Conservation (phyloP, 192 early-diverging fungal genomes). For the Rhizophagus clarus region DNA sequence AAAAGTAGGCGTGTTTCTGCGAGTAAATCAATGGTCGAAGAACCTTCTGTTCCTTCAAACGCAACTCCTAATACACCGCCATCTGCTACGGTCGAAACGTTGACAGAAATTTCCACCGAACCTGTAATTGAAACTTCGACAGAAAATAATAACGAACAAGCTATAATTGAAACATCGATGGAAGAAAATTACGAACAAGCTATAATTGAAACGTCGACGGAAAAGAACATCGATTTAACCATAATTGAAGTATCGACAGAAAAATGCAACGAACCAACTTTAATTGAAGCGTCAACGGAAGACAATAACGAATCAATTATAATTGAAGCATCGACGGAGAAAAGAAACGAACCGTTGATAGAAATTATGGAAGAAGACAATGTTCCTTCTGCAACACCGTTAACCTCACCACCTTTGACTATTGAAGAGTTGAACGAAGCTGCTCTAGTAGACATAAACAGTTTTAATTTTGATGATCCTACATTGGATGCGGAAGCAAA, state of each 20-base stretch:
- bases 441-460: not conserved
- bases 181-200: too few species aligned
- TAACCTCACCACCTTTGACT: not conserved
- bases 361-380: not conserved
- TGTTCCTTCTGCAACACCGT: not conserved
- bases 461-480: slow-evolving; percentile 17
- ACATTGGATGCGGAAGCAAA: not conserved
- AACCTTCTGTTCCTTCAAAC: not conserved
- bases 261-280: too few species aligned
- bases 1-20: not conserved
- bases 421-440: not conserved
- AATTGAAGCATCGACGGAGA: not conserved
- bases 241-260: too few species aligned
- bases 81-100: not conserved
- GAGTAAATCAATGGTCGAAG: not conserved
- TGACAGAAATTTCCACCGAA: not conserved
- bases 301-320: not conserved
- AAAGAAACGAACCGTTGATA: not conserved
- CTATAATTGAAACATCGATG: too few species aligned
- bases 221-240: too few species aligned
- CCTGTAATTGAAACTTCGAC: too few species aligned
- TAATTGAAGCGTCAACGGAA: too few species aligned
- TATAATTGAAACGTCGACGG: too few species aligned
- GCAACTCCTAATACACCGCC: not conserved
- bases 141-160: too few species aligned